A percentile compares a stretch with the other conserved stretches of the same genome.
These are phyloP conservation scores for Calonectria pauciramosa DNA, from an alignment of 2,329 filamentous ascomycete genomes.

Conservation along the genomic window DNA sequence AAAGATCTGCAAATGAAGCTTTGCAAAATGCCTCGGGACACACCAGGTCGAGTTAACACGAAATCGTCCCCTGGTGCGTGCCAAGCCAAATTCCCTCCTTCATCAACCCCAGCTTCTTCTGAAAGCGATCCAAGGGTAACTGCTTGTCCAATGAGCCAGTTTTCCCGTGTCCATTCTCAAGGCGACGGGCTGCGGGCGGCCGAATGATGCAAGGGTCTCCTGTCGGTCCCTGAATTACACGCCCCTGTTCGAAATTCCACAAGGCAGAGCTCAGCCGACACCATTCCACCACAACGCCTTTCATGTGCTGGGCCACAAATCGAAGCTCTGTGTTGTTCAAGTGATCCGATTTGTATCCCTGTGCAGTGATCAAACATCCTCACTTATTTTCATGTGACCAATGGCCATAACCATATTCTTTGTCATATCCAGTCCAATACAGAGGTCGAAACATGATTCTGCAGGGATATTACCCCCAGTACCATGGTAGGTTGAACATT, in stretches of 20 bases:
- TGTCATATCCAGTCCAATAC: neutral
- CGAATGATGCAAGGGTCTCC: neutral
- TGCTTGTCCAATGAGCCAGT: neutral
- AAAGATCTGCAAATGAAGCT: neutral
- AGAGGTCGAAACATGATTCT: constrained; percentile 17
- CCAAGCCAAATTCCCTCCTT: neutral
- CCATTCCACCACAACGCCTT: neutral
- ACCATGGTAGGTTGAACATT: neutral
- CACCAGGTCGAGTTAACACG: neutral
- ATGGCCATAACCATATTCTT: neutral
- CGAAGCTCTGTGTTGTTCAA: neutral
- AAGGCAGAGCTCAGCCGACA: neutral
- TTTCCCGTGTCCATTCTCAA: constrained; percentile 4
- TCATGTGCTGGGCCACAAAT: neutral
- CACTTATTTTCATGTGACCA: neutral
- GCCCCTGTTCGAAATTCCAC: constrained; percentile 6
- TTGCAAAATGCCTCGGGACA: neutral
- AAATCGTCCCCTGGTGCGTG: neutral
- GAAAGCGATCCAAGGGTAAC: neutral
- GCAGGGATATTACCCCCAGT: constrained; percentile 13
- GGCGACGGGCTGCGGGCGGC: neutral
- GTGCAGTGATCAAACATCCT: too few species aligned
- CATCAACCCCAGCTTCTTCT: neutral
- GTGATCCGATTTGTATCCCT: neutral
- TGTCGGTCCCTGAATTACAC: constrained; percentile 9